These are phyloP conservation scores for Podospora australis DNA, from an alignment of 495 filamentous ascomycete species.

Conservation along the genomic window DNA sequence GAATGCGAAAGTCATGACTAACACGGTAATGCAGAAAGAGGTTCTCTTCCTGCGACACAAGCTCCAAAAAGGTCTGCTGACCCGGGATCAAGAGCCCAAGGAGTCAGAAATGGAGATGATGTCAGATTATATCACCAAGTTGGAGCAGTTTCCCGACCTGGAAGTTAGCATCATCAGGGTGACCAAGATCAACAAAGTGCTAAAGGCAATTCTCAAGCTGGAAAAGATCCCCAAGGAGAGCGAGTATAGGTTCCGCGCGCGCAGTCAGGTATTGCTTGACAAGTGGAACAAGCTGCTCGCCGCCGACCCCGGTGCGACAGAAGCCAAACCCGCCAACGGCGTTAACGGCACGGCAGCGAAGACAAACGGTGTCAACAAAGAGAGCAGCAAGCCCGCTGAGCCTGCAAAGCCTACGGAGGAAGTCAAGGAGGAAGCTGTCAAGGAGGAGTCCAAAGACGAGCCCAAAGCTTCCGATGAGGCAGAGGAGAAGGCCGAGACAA, in stretches of 20 bases:
- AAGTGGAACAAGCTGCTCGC: constrained; percentile 80
- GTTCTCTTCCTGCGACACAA: constrained; percentile 83
- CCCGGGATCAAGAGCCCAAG: constrained; percentile 70
- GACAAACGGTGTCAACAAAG: constrained; percentile 45
- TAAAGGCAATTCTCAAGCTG: constrained; percentile 84
- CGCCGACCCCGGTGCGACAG: constrained; percentile 31
- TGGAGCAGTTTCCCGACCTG: constrained; percentile 71
- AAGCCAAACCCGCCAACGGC: constrained; percentile 13
- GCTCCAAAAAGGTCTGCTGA: constrained; percentile 85
- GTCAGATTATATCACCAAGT: constrained; percentile 69
- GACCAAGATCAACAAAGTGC: constrained; percentile 93
- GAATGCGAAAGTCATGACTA: constrained; percentile 4
- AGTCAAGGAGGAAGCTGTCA: constrained; percentile 34
- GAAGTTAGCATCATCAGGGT: constrained; percentile 76
- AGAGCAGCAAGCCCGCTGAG: constrained; percentile 31
- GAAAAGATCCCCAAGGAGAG: constrained; percentile 74
- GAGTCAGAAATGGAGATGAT: constrained; percentile 84
- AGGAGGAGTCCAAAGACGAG: constrained; percentile 20
- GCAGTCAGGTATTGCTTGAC: constrained; percentile 64
- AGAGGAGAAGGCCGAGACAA: constrained; percentile 13
- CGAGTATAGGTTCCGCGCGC: constrained; percentile 74
- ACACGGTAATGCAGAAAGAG: constrained; percentile 43
- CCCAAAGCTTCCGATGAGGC: constrained; percentile 18
- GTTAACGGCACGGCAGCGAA: constrained; percentile 8
- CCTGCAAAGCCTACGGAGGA: constrained; percentile 46